phyloP scores from a whole-genome alignment of 768 basidiomycete genomes.

The Pleurotus cornucopiae region DNA sequence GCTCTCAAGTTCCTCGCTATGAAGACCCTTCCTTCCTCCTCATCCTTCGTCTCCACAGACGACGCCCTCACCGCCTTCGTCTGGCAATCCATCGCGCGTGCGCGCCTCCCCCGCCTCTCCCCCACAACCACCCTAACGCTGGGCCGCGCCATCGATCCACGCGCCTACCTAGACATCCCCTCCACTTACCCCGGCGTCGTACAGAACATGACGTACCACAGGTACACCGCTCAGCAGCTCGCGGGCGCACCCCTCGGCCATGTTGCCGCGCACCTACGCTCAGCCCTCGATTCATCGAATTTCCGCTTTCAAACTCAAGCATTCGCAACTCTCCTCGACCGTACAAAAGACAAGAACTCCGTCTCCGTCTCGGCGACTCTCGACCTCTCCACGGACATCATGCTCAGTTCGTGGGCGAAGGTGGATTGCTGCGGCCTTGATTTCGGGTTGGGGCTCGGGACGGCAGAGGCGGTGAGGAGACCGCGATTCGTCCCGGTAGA shows the following conservation, averaged over 20 bases:
- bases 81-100: constrained; percentile 21
- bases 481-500: constrained; percentile 21
- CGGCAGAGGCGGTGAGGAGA: constrained; percentile 21
- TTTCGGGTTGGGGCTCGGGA: constrained; percentile 19
- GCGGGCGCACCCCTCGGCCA: constrained; percentile 15
- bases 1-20: constrained; percentile 17
- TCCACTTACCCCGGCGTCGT: constrained; percentile 19
- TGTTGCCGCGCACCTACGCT: constrained; percentile 20
- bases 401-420: constrained; percentile 25
- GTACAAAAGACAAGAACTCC: constrained; percentile 12
- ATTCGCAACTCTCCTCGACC: constrained; percentile 16
- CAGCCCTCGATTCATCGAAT: constrained; percentile 17
- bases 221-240: constrained; percentile 11
- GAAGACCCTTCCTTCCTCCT: constrained; percentile 10
- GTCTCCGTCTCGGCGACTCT: constrained; percentile 15
- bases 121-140: constrained; percentile 12
- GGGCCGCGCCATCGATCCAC: constrained; percentile 21
- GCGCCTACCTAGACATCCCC: constrained; percentile 19
- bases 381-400: constrained; percentile 16
- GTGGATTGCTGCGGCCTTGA: constrained; percentile 18
- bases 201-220: constrained; percentile 22
- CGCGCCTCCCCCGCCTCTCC: constrained; percentile 18
- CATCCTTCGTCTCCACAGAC: constrained; percentile 21
- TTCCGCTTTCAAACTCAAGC: constrained; percentile 16
- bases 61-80: constrained; percentile 23